Evolutionary conservation across 495 filamentous ascomycete genomes (phyloP), one percentile per base, ranked within the genome.

Genomic region (Symbiotaphrina buchneri): DNA sequence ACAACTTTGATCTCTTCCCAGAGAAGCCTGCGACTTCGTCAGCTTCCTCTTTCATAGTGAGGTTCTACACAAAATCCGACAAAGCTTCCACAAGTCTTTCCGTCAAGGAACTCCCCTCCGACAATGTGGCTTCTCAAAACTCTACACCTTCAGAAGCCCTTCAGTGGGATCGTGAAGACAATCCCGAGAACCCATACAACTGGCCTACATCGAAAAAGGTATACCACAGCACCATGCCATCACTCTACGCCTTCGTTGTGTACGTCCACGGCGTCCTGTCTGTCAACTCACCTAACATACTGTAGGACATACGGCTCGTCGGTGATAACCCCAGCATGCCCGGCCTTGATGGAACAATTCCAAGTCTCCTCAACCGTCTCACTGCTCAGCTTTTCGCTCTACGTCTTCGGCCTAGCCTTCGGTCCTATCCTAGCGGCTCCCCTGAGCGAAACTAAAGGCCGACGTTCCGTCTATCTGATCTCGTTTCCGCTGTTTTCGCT

Each of bases 371-470:
- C 48, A 20, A 71, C 63, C 0, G 52, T 58, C 4, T 51, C 68
- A 21, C 47, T 73, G 17, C 41, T 73, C 0, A 59, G 62, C 0
- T 44, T 71, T 5, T 58, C 64, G 0, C 40, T 69, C 10, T 73
- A 64, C 40, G 57, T 61, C 10, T 51, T 71, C 10, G 68, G 61
- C 2, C 53, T 71, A 1, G 69, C 47, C 3, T 54, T 69, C 7
- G 69, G 69, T 2, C 68, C 69, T 10, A 47, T 74, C 13, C 38
- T 72, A 11, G 61, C 55, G 5, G 69, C 62, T 0, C 69, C 69
- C 4, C 44, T 74, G 5, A 68, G 62, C 7, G 69, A 74, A 39
- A 66, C 60, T 1, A 38, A 43, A 43, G 55, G 65, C 31, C 54
- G 69, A 6, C 53, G 56, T 31, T 45, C 53, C 6, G 56, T 74